A percentile compares a stretch with the other conserved stretches of the same genome.
Evolutionary conservation across 2,329 filamentous ascomycete species (phyloP).

Genomic region (Sordariomycetes sp.): DNA sequence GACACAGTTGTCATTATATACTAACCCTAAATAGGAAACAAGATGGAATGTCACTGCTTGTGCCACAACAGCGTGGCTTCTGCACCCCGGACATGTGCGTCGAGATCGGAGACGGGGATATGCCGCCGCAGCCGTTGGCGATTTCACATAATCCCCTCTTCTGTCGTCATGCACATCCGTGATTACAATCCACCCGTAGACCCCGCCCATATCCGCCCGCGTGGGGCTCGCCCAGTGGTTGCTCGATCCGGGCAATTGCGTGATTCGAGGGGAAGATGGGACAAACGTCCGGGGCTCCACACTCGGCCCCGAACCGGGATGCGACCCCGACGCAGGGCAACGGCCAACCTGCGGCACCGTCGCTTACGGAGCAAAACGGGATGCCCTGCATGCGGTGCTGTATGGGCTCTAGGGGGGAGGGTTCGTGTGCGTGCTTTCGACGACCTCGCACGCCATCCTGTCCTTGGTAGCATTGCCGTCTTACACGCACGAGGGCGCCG

Average conservation of each 20-base stretch:
- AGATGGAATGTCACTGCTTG: no score
- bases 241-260: not conserved
- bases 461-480: not conserved
- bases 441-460: not conserved
- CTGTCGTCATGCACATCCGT: not conserved
- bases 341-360: not conserved
- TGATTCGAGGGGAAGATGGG: slow-evolving; percentile 1
- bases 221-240: not conserved
- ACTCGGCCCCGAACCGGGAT: not conserved
- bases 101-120: not conserved
- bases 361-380: not conserved
- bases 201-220: not conserved
- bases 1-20: no score
- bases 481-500: not conserved
- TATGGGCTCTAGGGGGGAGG: not conserved
- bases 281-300: not conserved
- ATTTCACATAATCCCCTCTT: not conserved
- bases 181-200: not conserved
- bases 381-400: not conserved
- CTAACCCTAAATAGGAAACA: no score
- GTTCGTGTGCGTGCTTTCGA: not conserved
- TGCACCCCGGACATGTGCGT: no score
- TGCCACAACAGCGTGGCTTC: no score
- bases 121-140: not conserved
- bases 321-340: not conserved